These are phyloP conservation scores for Wallacemonas rigidus DNA, from an alignment of 208 protist genomes.

Conservation along the genomic window DNA sequence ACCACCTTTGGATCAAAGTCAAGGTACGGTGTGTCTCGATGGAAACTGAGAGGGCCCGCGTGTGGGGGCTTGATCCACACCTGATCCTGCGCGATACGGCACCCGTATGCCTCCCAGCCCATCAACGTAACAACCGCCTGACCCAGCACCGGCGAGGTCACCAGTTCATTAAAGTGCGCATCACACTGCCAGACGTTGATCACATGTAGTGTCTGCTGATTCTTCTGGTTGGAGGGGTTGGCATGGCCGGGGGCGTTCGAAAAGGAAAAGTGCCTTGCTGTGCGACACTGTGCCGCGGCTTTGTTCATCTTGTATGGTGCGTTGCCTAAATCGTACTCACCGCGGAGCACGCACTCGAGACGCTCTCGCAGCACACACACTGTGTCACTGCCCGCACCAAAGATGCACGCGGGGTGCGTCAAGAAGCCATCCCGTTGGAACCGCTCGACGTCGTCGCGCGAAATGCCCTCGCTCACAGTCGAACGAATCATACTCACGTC, in stretches of 20 bases:
- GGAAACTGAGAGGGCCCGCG: slow-evolving; percentile 40
- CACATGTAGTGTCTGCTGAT: slow-evolving; percentile 29
- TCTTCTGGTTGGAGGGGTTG: neutral
- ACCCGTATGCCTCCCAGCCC: slow-evolving; percentile 37
- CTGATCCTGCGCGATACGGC: slow-evolving; percentile 44
- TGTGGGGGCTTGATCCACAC: slow-evolving; percentile 44
- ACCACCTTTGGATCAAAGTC: slow-evolving; percentile 44
- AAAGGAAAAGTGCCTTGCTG: slow-evolving; percentile 17
- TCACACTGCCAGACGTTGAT: slow-evolving; percentile 37
- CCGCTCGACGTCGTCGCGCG: neutral
- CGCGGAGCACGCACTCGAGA: slow-evolving; percentile 18
- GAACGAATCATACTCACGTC: neutral
- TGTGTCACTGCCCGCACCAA: neutral
- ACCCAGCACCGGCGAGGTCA: slow-evolving; percentile 25
- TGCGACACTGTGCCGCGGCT: neutral
- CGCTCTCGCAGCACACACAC: neutral
- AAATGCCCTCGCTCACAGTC: neutral
- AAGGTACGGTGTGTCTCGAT: slow-evolving; percentile 55
- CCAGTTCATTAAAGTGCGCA: slow-evolving; percentile 14
- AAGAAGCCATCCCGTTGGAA: slow-evolving; percentile 13
- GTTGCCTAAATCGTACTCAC: slow-evolving; percentile 15
- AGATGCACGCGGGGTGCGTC: slow-evolving; percentile 11
- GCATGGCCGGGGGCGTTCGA: neutral
- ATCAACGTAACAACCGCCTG: slow-evolving; percentile 24
- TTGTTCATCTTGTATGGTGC: slow-evolving; percentile 25